phyloP scores from a whole-genome alignment of 305 asterid genomes.

The Galium porrigens region DNA sequence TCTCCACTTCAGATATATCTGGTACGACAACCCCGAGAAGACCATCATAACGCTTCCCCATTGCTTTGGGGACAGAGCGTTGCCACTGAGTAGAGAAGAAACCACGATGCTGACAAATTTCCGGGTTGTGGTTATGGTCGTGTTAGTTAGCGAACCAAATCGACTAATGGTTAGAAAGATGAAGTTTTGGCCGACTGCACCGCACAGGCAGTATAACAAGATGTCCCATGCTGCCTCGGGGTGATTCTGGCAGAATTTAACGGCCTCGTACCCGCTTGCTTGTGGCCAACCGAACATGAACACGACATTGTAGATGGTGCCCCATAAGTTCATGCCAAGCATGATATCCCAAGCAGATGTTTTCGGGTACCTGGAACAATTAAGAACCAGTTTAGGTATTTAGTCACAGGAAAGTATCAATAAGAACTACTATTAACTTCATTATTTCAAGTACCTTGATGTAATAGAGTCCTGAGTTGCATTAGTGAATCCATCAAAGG shows the following conservation, averaged over 20 bases:
- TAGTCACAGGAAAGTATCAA: background rate
- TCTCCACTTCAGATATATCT: slow-evolving; percentile 80
- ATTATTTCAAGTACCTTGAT: slow-evolving; percentile 37
- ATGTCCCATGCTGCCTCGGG: slow-evolving; percentile 99
- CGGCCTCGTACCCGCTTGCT: slow-evolving; percentile 74
- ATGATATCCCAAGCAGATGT: slow-evolving; percentile 92
- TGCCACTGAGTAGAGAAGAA: slow-evolving; percentile 75
- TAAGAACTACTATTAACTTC: too few species aligned
- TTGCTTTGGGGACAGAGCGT: slow-evolving; percentile 68
- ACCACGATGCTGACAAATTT: slow-evolving; percentile 96
- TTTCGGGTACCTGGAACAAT: slow-evolving; percentile 62
- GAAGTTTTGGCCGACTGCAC: slow-evolving; percentile 90
- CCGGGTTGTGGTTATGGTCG: slow-evolving; percentile 87
- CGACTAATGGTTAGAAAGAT: slow-evolving; percentile 84
- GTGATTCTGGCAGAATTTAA: slow-evolving; percentile 69
- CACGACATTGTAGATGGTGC: slow-evolving; percentile 68
- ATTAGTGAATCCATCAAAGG: slow-evolving; percentile 96
- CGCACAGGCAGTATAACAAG: slow-evolving; percentile 71
- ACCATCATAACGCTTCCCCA: slow-evolving; percentile 92
- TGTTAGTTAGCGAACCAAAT: slow-evolving; percentile 88
- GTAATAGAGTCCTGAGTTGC: slow-evolving; percentile 94
- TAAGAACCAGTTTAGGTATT: background rate
- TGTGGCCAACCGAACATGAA: slow-evolving; percentile 90
- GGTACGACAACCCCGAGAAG: slow-evolving; percentile 82
- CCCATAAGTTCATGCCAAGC: slow-evolving; percentile 99